These are phyloP conservation scores for Hyphopichia fennica DNA, from an alignment of 1,139 yeast species.

Conservation along the genomic window DNA sequence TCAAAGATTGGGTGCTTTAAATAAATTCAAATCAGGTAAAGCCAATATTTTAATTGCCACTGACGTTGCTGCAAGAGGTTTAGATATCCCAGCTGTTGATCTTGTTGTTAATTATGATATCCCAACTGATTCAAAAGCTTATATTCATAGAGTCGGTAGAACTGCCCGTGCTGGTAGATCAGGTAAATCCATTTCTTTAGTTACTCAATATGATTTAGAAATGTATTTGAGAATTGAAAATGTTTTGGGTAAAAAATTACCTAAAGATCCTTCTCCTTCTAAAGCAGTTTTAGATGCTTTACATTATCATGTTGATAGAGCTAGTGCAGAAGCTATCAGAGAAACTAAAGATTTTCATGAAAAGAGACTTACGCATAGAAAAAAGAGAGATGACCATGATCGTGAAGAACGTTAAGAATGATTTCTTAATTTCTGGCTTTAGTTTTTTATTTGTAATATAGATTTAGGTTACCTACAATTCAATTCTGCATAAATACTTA, in stretches of 20 bases:
- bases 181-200: slow-evolving; percentile 88
- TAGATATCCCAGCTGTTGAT: slow-evolving; percentile 95
- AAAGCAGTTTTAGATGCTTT: slow-evolving; percentile 75
- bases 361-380: slow-evolving; percentile 29
- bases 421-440: too few species aligned
- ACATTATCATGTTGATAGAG: slow-evolving; percentile 87
- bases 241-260: slow-evolving; percentile 75
- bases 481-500: neutral
- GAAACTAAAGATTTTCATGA: slow-evolving; percentile 76
- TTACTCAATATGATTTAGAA: slow-evolving; percentile 93
- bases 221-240: slow-evolving; percentile 85
- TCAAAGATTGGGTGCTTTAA: slow-evolving; percentile 88
- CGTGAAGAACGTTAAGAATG: slow-evolving; percentile 40
- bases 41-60: slow-evolving; percentile 88
- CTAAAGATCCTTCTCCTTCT: slow-evolving; percentile 75
- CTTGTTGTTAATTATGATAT: slow-evolving; percentile 90
- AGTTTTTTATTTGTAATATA: slow-evolving; percentile 1
- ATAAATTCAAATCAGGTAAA: slow-evolving; percentile 85
- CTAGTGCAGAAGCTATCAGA: slow-evolving; percentile 85
- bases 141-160: slow-evolving; percentile 96
- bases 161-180: slow-evolving; percentile 98
- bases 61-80: slow-evolving; percentile 97
- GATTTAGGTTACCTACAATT: neutral
- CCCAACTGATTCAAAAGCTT: slow-evolving; percentile 97
- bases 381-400: slow-evolving; percentile 46